Percentiles rank a stretch among this genome's conserved stretches.
These are phyloP conservation scores for Ichthyophthirius multifiliis DNA, from an alignment of 169 alveolate genomes.

Conservation along the genomic window DNA sequence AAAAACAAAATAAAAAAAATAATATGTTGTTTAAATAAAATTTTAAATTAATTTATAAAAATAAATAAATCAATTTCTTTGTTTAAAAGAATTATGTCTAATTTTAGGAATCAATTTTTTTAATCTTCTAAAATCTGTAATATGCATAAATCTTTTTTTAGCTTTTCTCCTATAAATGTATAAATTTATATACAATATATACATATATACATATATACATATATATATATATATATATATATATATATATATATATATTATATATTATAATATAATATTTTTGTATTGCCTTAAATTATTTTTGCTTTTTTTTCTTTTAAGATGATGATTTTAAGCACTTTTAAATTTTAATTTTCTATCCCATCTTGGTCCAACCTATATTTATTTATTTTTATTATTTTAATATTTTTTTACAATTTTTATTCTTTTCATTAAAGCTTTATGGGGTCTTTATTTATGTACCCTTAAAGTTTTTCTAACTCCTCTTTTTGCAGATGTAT, in stretches of 20 bases:
- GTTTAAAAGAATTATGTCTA: no score
- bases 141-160: background rate
- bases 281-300: background rate
- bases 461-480: background rate
- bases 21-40: no score
- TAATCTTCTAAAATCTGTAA: constrained; percentile 1
- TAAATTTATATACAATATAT: background rate
- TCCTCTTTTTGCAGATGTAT: background rate
- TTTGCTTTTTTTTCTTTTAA: background rate
- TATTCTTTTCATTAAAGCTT: background rate
- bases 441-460: background rate
- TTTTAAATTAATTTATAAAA: no score
- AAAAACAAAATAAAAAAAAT: no score
- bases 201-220: background rate
- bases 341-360: constrained; percentile 5
- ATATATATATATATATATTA: no score
- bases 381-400: background rate
- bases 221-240: no score
- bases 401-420: background rate
- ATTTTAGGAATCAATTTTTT: constrained; percentile 2
- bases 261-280: background rate
- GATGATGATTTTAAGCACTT: background rate
- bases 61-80: no score
- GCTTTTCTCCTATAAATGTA: background rate
- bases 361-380: background rate